Evolutionary conservation across 495 filamentous ascomycete species (phyloP), one percentile per base, ranked within the genome.

Genomic region (Poronia punctata): DNA sequence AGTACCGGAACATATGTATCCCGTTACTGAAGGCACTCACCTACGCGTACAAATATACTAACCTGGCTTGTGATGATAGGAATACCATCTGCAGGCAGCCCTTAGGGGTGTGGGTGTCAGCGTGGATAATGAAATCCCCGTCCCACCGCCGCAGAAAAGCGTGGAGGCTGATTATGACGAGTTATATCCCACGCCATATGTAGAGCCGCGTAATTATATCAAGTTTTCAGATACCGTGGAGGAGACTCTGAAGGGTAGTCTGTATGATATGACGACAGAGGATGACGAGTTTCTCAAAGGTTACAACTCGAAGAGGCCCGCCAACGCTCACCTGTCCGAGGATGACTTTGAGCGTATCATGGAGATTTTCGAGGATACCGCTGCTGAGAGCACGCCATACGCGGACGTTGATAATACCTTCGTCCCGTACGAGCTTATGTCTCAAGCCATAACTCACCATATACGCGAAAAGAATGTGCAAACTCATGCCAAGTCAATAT

Each of bases 191-290:
- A 77, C 74, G 35, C 63, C 67, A 30, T 94, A 88, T 65, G 74
- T 76, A 55, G 80, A 92, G 55, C 87, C 93, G 21, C 78, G 83
- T 46, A 88, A 88, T 37, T 97, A 96, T 65, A 95, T 97, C 55
- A 86, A 92, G 58, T 98, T 94, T 69, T 95, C 90, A 42, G 88
- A 90, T 43, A 98, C 92, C 3, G 93, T 98, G 34, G 92, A 98
- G 66, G 92, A 98, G 59, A 90, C 82, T 52, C 78, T 80, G 50
- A 70, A 63, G 40, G 82, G 85, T 46, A 83, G 79, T 57, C 76
- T 81, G 45, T 97, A 98, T 77, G 84, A 90, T 63, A 88, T 96
- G 86, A 86, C 78, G 11, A 79, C 82, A 46, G 86, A 93, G 35
- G 92, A 98, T 65, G 84, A 85, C 53, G 76, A 68, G 17, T 95